Base-by-base conservation (phyloP, 208 protist species). In the Sergeia podlipaevii region DNA sequence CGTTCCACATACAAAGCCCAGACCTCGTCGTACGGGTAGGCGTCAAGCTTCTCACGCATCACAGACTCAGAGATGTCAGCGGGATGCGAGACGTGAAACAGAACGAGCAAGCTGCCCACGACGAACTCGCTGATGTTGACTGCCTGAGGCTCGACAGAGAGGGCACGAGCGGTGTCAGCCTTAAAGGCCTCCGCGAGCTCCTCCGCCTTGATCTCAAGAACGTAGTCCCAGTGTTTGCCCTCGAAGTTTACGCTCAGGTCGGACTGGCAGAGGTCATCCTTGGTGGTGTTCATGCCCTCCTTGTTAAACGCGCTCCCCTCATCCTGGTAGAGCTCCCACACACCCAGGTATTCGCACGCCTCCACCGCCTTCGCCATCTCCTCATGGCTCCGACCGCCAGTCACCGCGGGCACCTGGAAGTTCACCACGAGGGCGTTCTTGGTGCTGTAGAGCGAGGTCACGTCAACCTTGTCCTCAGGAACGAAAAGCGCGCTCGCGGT, bases 1-100 rank as follows among this genome's bases (percentile, higher is more conserved):
- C 56, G 53, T 39, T 72, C 61, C 32, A 58, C 59, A 50, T 80
- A 80, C 27, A 80, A 56, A n/a, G 42, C 41, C 72, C 72, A 80
- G 26, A 75, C 56, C 30, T 41, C 61, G 17, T 64, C 60, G 57
- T 80, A 80, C 6, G 60, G 51, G 52, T 63, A 75, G 43, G 44
- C 55, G 66, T 50, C 29, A 15, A 80, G 61, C 53, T 66, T 44
- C 62, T 68, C 60, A 29, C 69, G 48, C 26, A 78, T 51, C 2
- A 69, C 59, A 23, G 53, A 24, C 28, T 68, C 43, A 3, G 18
- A 24, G 32, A 71, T 27, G 26, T 17, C 24, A 11, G 50, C 26
- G 2, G 67, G 28, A 26, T 65, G 66, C 24, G 34, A 24, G 3
- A 75, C 59, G 18, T 33, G 54, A 28, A 74, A 54, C 44, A 59